Base-by-base conservation (phyloP, 768 basidiomycete species). In the Lactarius evosmus region DNA sequence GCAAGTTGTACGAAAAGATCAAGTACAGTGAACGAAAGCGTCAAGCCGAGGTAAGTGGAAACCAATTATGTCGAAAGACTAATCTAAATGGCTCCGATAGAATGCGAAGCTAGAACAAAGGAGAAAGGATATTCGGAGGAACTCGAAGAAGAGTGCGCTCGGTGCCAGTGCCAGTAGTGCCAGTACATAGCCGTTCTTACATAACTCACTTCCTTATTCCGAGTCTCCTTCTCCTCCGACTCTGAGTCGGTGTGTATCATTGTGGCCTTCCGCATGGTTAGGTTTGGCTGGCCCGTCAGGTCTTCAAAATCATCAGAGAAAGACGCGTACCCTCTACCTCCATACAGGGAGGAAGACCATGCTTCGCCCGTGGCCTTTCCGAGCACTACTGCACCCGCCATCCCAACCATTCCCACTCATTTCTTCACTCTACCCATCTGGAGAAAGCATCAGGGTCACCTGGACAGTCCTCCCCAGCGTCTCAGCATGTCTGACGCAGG, bases 1-100 rank as follows among this genome's bases (percentile, higher is more conserved):
- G 86, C 70, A 95, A 95, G 76, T 76, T 97, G 70, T 96, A 95
- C 74, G 93, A 94, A 76, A 89, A 89, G 77, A 91, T 97, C 85
- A 93, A 94, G 77, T 85, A 91, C 73, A 86, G 87, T 68, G 83
- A 95, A 73, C 82, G 83, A 73, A 91, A 88, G 76, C 86, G 87
- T 65, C 80, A 80, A 16, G 77, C 81, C 29, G 92, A 96, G 89
- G 95, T 95, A 73, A 69, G 87, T 78, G 46, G 22, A 49, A 25
- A 49, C 46, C 25, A 6, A 6, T 25, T n/a, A 4, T 22, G 46
- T 49, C 4, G 70, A 52, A 57, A 36, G 17, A 63, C 22, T 41
- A 7, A 56, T 63, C 68, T 66, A 27, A 49, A 25, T 27, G 32
- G 11, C 12, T 5, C 25, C 30, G 14, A 56, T 71, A 93, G 91